Conservation (phyloP, 305 asterid species). For the Fraxinus sp. region DNA sequence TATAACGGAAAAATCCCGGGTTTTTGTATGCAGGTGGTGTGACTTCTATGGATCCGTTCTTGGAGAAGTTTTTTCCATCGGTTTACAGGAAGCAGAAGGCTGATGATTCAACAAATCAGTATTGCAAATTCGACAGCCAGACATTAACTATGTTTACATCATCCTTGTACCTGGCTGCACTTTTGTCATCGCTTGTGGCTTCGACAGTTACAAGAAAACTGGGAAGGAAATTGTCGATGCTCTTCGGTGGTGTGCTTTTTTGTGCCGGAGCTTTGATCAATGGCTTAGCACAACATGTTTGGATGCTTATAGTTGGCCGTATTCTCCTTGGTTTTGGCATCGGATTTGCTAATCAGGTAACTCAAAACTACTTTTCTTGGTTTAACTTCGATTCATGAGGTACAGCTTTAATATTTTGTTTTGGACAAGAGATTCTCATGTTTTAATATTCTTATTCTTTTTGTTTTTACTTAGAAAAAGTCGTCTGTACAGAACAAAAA, state of each 20-base stretch:
- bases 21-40: constrained; percentile 49
- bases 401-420: neutral
- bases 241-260: constrained; percentile 57
- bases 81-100: constrained; percentile 40
- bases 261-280: constrained; percentile 62
- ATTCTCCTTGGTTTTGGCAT: constrained; percentile 59
- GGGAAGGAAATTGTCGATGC: constrained; percentile 61
- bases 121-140: constrained; percentile 65
- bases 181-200: constrained; percentile 52
- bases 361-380: neutral
- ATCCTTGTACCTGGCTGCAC: constrained; percentile 66
- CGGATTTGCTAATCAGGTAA: constrained; percentile 85
- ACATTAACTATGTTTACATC: constrained; percentile 60
- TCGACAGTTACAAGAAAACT: constrained; percentile 50
- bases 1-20: neutral
- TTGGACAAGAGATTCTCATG: constrained; percentile 14
- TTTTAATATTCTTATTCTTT: constrained; percentile 4
- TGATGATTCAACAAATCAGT: constrained; percentile 49
- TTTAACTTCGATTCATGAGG: neutral
- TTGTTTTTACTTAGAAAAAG: constrained; percentile 9
- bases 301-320: constrained; percentile 67
- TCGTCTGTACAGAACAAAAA: neutral
- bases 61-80: constrained; percentile 42
- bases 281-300: constrained; percentile 47
- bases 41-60: constrained; percentile 55